Evolutionary conservation across 768 basidiomycete species (phyloP).

Genomic region (Mycena haematopus): DNA sequence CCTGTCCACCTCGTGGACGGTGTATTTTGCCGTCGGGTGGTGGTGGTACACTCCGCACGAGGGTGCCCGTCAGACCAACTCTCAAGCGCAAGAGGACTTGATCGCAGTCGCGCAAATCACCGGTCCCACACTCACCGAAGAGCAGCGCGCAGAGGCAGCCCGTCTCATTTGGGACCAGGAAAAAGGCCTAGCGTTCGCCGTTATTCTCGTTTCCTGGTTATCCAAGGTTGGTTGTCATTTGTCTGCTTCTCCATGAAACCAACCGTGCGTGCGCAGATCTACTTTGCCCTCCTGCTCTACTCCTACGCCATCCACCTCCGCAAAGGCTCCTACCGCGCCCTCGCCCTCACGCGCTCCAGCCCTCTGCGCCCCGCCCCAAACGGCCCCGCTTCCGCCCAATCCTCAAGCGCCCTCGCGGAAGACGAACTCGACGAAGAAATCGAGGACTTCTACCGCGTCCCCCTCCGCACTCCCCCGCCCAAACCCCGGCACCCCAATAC

Average conservation of each 20-base stretch:
- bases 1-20: constrained; percentile 89
- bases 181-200: constrained; percentile 77
- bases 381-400: constrained; percentile 21
- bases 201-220: constrained; percentile 86
- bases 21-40: constrained; percentile 90
- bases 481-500: not conserved
- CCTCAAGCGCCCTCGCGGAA: constrained; percentile 38
- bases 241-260: not conserved
- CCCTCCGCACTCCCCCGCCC: constrained; percentile 46
- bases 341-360: constrained; percentile 70
- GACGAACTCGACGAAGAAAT: constrained; percentile 67
- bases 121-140: constrained; percentile 63
- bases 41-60: constrained; percentile 94
- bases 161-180: constrained; percentile 89
- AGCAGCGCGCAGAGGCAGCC: constrained; percentile 74
- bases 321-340: constrained; percentile 85
- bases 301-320: constrained; percentile 94
- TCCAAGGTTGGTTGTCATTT: constrained; percentile 73
- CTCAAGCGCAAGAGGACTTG: constrained; percentile 86
- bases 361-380: constrained; percentile 40
- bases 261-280: constrained; percentile 60
- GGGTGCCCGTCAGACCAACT: constrained; percentile 80
- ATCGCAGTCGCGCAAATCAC: constrained; percentile 64
- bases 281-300: constrained; percentile 89
- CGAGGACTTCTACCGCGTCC: constrained; percentile 73